These are phyloP conservation scores for Alternaria rosae DNA, from an alignment of 2,329 filamentous ascomycete species.

Conservation along the genomic window DNA sequence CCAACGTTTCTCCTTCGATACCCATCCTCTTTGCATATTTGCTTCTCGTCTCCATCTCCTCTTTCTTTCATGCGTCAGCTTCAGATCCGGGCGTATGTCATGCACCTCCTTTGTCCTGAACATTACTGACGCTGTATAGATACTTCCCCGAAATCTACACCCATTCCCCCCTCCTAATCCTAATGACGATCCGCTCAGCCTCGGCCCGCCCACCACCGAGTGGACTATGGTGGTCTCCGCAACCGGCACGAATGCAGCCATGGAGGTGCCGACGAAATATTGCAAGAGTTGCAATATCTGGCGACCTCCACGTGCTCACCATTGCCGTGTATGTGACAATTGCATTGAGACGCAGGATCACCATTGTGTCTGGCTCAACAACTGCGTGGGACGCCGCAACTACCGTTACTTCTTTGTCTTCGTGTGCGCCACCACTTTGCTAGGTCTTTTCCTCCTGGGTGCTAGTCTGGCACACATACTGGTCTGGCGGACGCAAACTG, in stretches of 20 bases:
- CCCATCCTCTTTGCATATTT: conserved; percentile 90
- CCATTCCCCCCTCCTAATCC: conserved; percentile 79
- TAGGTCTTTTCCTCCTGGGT: conserved; percentile 77
- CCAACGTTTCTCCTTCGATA: conserved; percentile 84
- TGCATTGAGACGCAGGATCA: conserved; percentile 98
- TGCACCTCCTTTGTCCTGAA: background rate
- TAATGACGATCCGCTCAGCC: conserved; percentile 78
- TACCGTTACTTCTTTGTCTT: conserved; percentile 98
- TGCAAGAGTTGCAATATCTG: conserved; percentile 98
- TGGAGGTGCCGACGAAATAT: conserved; percentile 98
- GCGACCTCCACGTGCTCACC: conserved; percentile 93
- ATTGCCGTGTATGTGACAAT: conserved; percentile 96
- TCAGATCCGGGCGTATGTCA: conserved; percentile 90
- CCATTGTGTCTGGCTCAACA: conserved; percentile 99
- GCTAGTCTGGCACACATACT: conserved; percentile 83
- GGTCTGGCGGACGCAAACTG: conserved; percentile 70
- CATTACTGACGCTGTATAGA: conserved; percentile 61
- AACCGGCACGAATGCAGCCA: conserved; percentile 77
- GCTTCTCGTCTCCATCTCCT: conserved; percentile 89
- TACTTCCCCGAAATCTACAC: conserved; percentile 90
- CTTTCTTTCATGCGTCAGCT: conserved; percentile 89
- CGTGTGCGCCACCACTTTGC: conserved; percentile 77
- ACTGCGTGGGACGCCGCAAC: conserved; percentile 95
- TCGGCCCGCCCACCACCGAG: conserved; percentile 87
- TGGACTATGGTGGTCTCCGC: conserved; percentile 91